Evolutionary conservation across 768 basidiomycete genomes (phyloP).

Genomic region (Lepiota venenata): DNA sequence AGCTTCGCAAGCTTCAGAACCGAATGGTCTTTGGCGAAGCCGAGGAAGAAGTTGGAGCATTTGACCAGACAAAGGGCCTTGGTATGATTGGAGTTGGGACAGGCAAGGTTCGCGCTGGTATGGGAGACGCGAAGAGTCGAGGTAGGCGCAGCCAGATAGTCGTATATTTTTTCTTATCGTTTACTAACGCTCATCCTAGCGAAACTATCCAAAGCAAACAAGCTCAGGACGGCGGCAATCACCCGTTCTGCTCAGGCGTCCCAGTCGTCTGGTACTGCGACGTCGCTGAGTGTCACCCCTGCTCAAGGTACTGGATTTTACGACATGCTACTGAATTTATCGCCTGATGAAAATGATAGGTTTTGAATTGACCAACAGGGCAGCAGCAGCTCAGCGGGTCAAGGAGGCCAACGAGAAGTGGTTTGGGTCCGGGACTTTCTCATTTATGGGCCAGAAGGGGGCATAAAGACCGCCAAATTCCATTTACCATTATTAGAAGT

Average conservation of each 20-base stretch:
- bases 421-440: conserved; percentile 88
- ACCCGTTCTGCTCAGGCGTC: conserved; percentile 66
- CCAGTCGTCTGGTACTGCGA: conserved; percentile 79
- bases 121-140: conserved; percentile 87
- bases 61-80: conserved; percentile 96
- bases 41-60: conserved; percentile 94
- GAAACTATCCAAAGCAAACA: conserved; percentile 94
- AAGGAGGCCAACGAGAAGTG: conserved; percentile 97
- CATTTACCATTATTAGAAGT: conserved; percentile 1
- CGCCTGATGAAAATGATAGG: conserved; percentile 40
- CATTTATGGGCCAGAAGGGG: conserved; percentile 63
- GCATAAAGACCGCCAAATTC: conserved; percentile 15
- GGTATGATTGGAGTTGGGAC: conserved; percentile 92
- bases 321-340: neutral
- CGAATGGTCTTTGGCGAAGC: conserved; percentile 94
- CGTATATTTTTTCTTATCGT: neutral
- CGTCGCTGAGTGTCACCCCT: conserved; percentile 91
- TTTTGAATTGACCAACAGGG: conserved; percentile 92
- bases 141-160: conserved; percentile 46
- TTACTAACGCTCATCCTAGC: conserved; percentile 43
- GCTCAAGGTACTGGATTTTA: conserved; percentile 68
- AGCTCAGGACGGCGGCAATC: conserved; percentile 82
- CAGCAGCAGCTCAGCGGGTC: conserved; percentile 80
- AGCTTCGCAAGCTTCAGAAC: conserved; percentile 95
- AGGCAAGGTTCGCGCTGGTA: conserved; percentile 86